Evolutionary conservation across 164 flowering plant genomes (phyloP).

Genomic region (Tetracentron sinense): DNA sequence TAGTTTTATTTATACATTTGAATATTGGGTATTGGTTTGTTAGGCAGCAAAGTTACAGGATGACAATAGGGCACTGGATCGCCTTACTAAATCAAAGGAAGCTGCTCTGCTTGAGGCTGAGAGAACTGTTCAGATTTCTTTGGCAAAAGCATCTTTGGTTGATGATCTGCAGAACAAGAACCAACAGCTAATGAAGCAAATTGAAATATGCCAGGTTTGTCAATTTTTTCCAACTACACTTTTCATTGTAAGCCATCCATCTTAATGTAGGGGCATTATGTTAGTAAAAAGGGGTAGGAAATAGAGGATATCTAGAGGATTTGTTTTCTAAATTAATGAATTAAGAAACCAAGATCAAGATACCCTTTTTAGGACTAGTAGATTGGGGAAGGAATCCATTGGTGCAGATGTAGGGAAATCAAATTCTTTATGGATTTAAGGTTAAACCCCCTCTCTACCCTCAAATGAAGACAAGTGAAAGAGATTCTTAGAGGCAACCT

Average conservation of each 20-base stretch:
- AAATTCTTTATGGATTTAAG: neutral
- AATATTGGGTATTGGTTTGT: neutral
- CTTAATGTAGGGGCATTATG: neutral
- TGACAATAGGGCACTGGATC: conserved; percentile 69
- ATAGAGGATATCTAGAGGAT: too few relatives aligned
- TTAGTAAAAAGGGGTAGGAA: neutral
- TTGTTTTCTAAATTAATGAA: too few relatives aligned
- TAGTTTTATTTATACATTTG: neutral
- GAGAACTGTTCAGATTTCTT: conserved; percentile 53
- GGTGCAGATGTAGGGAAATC: neutral
- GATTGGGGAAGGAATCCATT: neutral
- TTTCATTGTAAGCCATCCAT: neutral
- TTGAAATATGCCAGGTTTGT: conserved; percentile 72
- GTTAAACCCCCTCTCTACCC: neutral
- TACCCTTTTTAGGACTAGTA: neutral
- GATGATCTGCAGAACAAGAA: conserved; percentile 79
- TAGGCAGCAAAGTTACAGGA: conserved; percentile 54
- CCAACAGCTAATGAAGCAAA: conserved; percentile 69
- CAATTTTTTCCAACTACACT: neutral
- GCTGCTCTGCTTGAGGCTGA: conserved; percentile 78
- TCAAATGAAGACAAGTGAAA: neutral
- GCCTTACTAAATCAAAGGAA: conserved; percentile 74
- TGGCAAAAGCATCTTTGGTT: conserved; percentile 69
- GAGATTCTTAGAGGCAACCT: neutral
- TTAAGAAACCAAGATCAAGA: neutral